Conservation (phyloP, 1,284 basidiomycete genomes). For the Ganoderma leucocontextum region DNA sequence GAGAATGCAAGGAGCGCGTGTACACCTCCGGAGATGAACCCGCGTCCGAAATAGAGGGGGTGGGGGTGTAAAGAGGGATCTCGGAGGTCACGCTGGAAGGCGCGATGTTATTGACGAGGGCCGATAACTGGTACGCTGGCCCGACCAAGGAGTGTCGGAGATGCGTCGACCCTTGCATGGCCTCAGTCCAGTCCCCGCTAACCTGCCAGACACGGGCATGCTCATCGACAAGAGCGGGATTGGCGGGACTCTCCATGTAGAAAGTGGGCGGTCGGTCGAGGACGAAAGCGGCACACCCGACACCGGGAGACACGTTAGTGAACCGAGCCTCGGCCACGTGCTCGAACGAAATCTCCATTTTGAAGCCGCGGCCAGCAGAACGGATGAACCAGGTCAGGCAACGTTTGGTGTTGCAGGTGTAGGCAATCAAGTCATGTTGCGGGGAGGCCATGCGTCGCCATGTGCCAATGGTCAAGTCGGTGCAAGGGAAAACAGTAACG, state of each 20-base stretch:
- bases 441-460: slow-evolving; percentile 77
- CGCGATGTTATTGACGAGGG: slow-evolving; percentile 62
- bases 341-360: slow-evolving; percentile 83
- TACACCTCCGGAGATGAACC: slow-evolving; percentile 30
- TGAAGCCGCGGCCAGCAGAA: slow-evolving; percentile 75
- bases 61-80: slow-evolving; percentile 44
- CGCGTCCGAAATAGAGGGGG: slow-evolving; percentile 34
- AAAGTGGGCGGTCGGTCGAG: slow-evolving; percentile 73
- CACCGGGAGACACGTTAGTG: slow-evolving; percentile 59
- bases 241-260: slow-evolving; percentile 60
- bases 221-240: slow-evolving; percentile 44
- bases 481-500: slow-evolving; percentile 78
- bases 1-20: slow-evolving; percentile 26
- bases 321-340: slow-evolving; percentile 67
- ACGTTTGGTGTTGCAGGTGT: slow-evolving; percentile 69
- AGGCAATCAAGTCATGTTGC: slow-evolving; percentile 76
- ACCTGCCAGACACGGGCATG: slow-evolving; percentile 63
- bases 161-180: slow-evolving; percentile 70
- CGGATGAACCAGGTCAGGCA: slow-evolving; percentile 82
- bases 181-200: slow-evolving; percentile 82
- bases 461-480: slow-evolving; percentile 74
- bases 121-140: slow-evolving; percentile 65
- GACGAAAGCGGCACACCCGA: slow-evolving; percentile 67
- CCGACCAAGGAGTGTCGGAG: slow-evolving; percentile 74
- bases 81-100: slow-evolving; percentile 47